These are phyloP conservation scores for Globisporangium perplexum DNA, from an alignment of 352 stramenopile species.

Conservation along the genomic window DNA sequence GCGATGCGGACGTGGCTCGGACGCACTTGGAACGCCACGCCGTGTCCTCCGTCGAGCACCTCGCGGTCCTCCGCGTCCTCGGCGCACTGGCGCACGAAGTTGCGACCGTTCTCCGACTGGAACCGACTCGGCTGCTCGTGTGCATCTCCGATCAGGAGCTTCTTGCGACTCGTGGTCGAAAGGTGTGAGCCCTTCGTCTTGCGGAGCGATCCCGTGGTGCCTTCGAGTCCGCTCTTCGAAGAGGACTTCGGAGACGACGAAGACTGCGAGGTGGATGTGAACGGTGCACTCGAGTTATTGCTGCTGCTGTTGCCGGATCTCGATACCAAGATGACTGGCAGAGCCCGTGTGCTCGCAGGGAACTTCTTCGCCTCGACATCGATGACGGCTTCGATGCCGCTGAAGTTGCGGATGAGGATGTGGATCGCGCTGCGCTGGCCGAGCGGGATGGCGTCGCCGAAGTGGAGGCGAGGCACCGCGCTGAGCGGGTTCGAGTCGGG, in stretches of 20 bases:
- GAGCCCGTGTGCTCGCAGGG: conserved; percentile 3
- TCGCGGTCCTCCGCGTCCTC: conserved; percentile 40
- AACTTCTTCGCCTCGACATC: conserved; percentile 62
- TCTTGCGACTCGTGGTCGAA: conserved; percentile 7
- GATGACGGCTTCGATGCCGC: conserved; percentile 60
- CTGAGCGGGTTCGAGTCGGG: conserved; percentile 30
- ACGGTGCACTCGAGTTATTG: neutral
- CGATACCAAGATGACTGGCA: neutral
- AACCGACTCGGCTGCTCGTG: conserved; percentile 43
- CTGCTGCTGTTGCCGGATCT: conserved; percentile 1
- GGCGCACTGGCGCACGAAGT: conserved; percentile 35
- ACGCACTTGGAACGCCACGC: conserved; percentile 44
- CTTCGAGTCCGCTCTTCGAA: neutral
- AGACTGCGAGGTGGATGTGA: neutral
- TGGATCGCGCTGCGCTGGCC: conserved; percentile 38
- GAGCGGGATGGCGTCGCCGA: conserved; percentile 57
- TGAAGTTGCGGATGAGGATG: conserved; percentile 72
- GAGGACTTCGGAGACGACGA: neutral
- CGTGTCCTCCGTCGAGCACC: conserved; percentile 38
- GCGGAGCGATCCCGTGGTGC: neutral
- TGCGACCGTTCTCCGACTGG: conserved; percentile 42
- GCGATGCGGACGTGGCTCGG: conserved; percentile 30
- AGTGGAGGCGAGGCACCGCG: conserved; percentile 43
- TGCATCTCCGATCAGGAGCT: conserved; percentile 28
- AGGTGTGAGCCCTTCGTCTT: neutral